Conservation (phyloP, 1,284 basidiomycete species). For the Hemileia vastatrix region DNA sequence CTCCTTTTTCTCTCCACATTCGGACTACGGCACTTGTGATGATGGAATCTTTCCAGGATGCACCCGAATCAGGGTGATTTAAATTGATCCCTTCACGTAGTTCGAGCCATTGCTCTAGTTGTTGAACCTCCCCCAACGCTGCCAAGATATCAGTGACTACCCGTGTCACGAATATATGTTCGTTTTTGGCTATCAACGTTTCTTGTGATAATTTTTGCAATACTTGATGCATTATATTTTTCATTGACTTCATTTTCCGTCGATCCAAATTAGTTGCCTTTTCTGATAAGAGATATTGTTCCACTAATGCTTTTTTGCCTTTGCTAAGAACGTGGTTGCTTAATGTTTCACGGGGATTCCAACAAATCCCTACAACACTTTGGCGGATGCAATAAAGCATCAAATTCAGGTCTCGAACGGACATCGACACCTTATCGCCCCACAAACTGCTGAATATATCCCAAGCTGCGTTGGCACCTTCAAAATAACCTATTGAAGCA, state of each 20-base stretch:
- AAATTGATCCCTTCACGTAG: slow-evolving; percentile 3
- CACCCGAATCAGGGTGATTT: slow-evolving; percentile 15
- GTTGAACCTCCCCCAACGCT: neutral
- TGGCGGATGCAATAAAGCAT: slow-evolving; percentile 19
- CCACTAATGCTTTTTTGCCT: no score
- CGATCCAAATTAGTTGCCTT: no score
- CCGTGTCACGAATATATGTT: no score
- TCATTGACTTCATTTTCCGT: no score
- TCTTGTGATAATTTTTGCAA: no score
- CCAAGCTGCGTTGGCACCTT: slow-evolving; percentile 13
- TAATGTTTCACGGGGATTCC: neutral
- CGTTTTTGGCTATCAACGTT: no score
- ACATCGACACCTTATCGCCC: no score
- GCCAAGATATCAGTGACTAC: slow-evolving; percentile 13
- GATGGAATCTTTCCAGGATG: slow-evolving; percentile 16
- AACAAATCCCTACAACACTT: neutral
- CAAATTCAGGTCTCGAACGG: slow-evolving; percentile 6
- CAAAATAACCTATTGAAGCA: slow-evolving; percentile 5
- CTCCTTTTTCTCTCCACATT: slow-evolving; percentile 11
- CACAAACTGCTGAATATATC: slow-evolving; percentile 1
- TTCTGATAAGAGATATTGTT: no score
- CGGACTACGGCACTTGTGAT: slow-evolving; percentile 11
- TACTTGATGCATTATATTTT: no score
- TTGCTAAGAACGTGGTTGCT: neutral
- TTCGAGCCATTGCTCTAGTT: slow-evolving; percentile 7